A percentile compares a stretch with the other conserved stretches of the same genome.
Evolutionary conservation across 2,329 filamentous ascomycete species (phyloP).

Genomic region (Phyllosticta citrichinensis): DNA sequence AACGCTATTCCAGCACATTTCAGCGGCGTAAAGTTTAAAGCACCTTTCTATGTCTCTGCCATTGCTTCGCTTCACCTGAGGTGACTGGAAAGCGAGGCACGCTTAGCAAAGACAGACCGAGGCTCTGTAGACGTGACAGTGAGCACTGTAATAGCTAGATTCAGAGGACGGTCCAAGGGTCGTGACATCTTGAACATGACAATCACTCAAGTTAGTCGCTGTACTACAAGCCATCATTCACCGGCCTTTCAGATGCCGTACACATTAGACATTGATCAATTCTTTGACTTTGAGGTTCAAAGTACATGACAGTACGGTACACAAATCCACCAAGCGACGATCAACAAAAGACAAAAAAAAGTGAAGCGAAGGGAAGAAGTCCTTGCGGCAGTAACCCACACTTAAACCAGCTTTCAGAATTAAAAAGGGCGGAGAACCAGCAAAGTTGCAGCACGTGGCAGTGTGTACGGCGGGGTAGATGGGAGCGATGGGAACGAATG

Average conservation of each 20-base stretch:
- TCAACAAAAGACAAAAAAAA: neutral
- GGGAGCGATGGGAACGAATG: neutral
- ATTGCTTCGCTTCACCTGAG: too few species aligned
- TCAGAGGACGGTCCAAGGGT: too few species aligned
- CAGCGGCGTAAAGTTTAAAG: too few species aligned
- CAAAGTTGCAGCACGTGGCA: neutral
- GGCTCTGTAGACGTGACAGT: too few species aligned
- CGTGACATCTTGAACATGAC: too few species aligned
- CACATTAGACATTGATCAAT: neutral
- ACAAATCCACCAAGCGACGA: neutral
- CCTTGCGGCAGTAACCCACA: neutral
- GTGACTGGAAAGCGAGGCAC: too few species aligned
- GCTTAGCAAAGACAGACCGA: too few species aligned
- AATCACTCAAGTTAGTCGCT: too few species aligned
- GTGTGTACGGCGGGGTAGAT: neutral
- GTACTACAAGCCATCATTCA: too few species aligned
- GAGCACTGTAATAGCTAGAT: too few species aligned
- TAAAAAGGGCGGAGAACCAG: neutral
- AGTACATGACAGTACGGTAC: neutral
- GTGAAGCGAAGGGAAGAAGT: neutral
- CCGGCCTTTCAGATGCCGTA: neutral
- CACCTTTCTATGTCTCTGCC: too few species aligned
- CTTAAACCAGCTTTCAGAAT: neutral
- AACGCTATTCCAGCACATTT: too few species aligned
- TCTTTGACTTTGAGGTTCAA: neutral